phyloP scores from a whole-genome alignment of 768 basidiomycete species.

The Mycena albidolilacea region DNA sequence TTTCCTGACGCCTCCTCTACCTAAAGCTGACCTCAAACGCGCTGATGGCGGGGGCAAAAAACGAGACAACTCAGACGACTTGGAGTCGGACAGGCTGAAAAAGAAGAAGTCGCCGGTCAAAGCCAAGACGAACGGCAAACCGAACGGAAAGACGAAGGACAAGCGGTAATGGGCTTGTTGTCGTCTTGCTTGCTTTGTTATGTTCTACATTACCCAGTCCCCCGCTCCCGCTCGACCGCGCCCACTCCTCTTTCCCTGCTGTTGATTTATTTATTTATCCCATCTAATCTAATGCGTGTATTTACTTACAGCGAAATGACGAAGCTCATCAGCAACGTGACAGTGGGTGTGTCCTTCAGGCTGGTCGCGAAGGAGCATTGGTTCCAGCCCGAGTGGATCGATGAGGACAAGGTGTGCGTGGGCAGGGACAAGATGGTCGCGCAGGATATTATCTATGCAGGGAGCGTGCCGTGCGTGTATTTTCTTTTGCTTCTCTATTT shows the following conservation, averaged over 20 bases:
- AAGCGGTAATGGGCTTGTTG: conserved; percentile 45
- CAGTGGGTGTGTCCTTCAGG: conserved; percentile 56
- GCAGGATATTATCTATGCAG: conserved; percentile 59
- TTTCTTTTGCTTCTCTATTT: background rate
- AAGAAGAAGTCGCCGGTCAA: conserved; percentile 41
- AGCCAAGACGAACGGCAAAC: conserved; percentile 47
- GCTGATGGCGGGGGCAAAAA: too few species aligned
- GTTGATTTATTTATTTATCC: too few species aligned
- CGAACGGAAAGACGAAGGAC: conserved; percentile 52
- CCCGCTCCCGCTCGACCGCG: too few species aligned
- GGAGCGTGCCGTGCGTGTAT: conserved; percentile 50
- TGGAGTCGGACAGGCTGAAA: conserved; percentile 39
- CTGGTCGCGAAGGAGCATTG: conserved; percentile 74
- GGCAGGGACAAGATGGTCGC: conserved; percentile 50
- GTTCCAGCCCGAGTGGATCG: conserved; percentile 82
- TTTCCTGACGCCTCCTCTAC: too few species aligned
- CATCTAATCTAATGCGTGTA: background rate
- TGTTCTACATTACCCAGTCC: conserved; percentile 14
- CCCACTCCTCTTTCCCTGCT: too few species aligned
- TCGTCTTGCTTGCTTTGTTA: background rate
- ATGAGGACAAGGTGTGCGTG: conserved; percentile 70
- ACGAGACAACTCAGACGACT: conserved; percentile 40
- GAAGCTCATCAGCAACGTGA: background rate
- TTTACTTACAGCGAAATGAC: conserved; percentile 19
- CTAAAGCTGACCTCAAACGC: too few species aligned